Conservation (phyloP, 116 monocot species). For the Trichopus zeylanicus region DNA sequence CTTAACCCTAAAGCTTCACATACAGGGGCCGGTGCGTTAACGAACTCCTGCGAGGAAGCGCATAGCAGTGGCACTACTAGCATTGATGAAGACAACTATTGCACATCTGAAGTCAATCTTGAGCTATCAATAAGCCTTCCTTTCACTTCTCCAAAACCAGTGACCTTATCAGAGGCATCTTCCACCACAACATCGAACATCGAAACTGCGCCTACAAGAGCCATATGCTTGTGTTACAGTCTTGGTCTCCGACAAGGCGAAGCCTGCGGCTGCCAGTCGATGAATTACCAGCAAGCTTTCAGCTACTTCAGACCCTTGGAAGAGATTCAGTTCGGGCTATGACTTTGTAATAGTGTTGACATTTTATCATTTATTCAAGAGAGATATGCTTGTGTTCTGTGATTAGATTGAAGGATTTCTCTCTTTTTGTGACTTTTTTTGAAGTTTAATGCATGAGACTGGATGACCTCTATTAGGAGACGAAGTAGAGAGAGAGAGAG, state of each 20-base stretch:
- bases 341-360: background rate
- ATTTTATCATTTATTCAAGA: background rate
- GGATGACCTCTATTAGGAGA: background rate
- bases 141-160: constrained; percentile 5
- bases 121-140: constrained; percentile 60
- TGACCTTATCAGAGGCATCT: constrained; percentile 3
- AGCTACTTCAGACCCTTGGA: constrained; percentile 15
- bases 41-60: background rate
- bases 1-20: background rate
- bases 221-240: constrained; percentile 41
- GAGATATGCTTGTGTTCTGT: background rate
- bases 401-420: background rate
- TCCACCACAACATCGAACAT: background rate
- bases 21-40: background rate
- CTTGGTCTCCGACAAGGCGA: constrained; percentile 31
- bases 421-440: background rate
- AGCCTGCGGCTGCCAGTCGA: constrained; percentile 21
- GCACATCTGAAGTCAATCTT: constrained; percentile 27
- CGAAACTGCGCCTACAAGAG: background rate
- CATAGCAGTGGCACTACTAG: background rate
- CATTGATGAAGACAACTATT: background rate
- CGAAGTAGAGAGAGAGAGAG: too few species aligned
- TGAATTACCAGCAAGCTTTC: constrained; percentile 3
- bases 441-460: background rate
- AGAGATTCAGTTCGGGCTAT: background rate